A percentile compares a stretch with the other conserved stretches of the same genome.
Evolutionary conservation across 257 asterid genomes (phyloP).

Genomic region (Sherardia arvensis): DNA sequence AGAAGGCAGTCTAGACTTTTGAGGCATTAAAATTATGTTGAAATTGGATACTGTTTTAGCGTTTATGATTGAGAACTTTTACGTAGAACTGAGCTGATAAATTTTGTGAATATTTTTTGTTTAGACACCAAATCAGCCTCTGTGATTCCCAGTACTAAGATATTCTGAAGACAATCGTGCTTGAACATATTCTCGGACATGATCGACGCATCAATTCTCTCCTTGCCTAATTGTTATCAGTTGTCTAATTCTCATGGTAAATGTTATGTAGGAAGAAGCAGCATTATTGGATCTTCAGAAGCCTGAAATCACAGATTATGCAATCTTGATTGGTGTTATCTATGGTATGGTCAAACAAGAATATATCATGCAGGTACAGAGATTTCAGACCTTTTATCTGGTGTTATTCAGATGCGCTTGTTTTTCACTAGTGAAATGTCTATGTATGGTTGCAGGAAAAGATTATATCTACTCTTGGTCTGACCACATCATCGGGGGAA

Average conservation of each 20-base stretch:
- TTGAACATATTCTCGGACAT: background rate
- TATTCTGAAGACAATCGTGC: background rate
- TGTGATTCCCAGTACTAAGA: background rate
- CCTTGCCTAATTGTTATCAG: background rate
- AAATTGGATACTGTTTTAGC: background rate
- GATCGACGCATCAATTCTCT: background rate
- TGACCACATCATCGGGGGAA: slow-evolving; percentile 55
- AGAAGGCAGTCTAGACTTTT: background rate
- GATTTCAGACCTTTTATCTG: background rate
- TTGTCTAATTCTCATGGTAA: background rate
- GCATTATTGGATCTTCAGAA: slow-evolving; percentile 19
- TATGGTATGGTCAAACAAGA: slow-evolving; percentile 71
- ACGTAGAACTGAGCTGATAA: background rate
- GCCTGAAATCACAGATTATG: slow-evolving; percentile 41
- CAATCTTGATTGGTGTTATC: slow-evolving; percentile 49
- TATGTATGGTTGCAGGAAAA: slow-evolving; percentile 33
- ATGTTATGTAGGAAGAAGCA: slow-evolving; percentile 26
- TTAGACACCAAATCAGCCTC: background rate
- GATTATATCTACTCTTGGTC: slow-evolving; percentile 50
- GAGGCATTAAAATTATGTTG: background rate
- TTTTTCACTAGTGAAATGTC: background rate
- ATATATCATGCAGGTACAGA: slow-evolving; percentile 71
- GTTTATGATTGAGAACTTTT: background rate
- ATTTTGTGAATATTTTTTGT: background rate
- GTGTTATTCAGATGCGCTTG: background rate